A percentile compares a stretch with the other conserved stretches of the same genome.
phyloP scores from a whole-genome alignment of 2,329 filamentous ascomycete genomes.

The Talaromyces sp. region DNA sequence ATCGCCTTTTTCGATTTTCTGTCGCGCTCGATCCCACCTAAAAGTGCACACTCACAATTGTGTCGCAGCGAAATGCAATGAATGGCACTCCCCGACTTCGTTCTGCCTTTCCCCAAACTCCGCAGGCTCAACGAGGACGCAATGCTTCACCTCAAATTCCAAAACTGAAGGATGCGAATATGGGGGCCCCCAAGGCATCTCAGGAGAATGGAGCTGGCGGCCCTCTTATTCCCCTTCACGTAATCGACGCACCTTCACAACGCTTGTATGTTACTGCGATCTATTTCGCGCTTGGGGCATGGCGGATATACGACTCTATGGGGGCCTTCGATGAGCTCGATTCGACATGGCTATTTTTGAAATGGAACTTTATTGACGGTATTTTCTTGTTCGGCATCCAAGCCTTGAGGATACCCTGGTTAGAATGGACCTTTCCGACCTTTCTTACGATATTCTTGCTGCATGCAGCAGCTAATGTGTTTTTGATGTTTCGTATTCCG shows the following conservation, averaged over 20 bases:
- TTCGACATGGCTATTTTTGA: conserved; percentile 85
- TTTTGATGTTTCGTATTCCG: conserved; percentile 89
- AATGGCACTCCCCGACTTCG: conserved; percentile 74
- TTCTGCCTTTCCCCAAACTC: conserved; percentile 75
- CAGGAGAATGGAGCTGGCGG: conserved; percentile 19
- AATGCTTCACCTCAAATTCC: conserved; percentile 19
- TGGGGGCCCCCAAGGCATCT: conserved; percentile 16
- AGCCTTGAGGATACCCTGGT: conserved; percentile 86
- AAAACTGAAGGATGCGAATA: conserved; percentile 18
- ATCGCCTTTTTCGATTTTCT: not conserved
- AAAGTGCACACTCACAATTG: not conserved
- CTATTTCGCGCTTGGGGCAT: conserved; percentile 69
- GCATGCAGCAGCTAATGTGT: conserved; percentile 69
- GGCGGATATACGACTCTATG: conserved; percentile 82
- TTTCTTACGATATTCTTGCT: conserved; percentile 64
- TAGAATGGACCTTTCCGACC: conserved; percentile 77
- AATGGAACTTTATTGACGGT: conserved; percentile 87
- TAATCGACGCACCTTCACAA: conserved; percentile 87
- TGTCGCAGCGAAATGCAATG: conserved; percentile 59
- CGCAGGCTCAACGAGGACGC: conserved; percentile 42
- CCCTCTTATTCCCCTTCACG: conserved; percentile 72
- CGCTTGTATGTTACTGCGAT: conserved; percentile 79
- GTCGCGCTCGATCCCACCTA: not conserved
- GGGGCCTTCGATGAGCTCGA: conserved; percentile 73
- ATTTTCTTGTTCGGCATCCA: conserved; percentile 83